Base-by-base conservation (phyloP, 768 basidiomycete species). In the Podaxis mareebaensis region DNA sequence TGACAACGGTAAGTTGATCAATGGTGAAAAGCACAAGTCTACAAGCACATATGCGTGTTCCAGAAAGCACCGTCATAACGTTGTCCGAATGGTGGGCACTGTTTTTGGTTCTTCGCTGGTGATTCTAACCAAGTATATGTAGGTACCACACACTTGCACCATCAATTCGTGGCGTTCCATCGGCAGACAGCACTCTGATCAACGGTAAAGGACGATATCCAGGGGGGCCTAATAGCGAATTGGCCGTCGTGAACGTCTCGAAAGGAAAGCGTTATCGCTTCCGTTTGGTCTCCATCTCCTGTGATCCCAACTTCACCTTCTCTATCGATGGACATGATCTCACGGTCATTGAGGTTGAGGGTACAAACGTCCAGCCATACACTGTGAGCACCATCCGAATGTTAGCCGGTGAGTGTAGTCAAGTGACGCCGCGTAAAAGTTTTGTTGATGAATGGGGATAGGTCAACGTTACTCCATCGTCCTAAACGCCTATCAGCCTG, bases 181-280 rank as follows among this genome's bases (percentile, higher is more conserved):
- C 15, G 3, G 49, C 71, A 20, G 73, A 76, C 56, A 63, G 77
- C 2, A 78, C 79, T 0, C 68, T 83, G 36, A 82, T 83, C 61
- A 84, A 83, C 56, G 82, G 83, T 5, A 69, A 73, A n/a, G 82
- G 81, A 10, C 79, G 82, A 1, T 78, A 72, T 56, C 30, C 63
- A 5, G 74, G 71, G 1, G 81, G 82, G 0, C 77, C 79, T 11
- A n/a, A 44, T 5, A 63, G 71, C 8, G 60, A 74, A 0, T 69
- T 81, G 15, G 70, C 78, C 2, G 71, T 81, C 10, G 72, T 81
- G 60, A 75, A 77, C 46, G 81, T 86, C 39, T 48, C 65, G 6
- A 59, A 55, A 0, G 77, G 77, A 17, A 69, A 72, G 53, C 74
- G 83, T 20, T 86, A 86, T 65, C 80, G 86, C 26, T 81, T 86